Percentiles rank a stretch among this genome's conserved stretches.
These are phyloP conservation scores for Penicillium macrosclerotiorum DNA, from an alignment of 495 filamentous ascomycete species.

Conservation along the genomic window DNA sequence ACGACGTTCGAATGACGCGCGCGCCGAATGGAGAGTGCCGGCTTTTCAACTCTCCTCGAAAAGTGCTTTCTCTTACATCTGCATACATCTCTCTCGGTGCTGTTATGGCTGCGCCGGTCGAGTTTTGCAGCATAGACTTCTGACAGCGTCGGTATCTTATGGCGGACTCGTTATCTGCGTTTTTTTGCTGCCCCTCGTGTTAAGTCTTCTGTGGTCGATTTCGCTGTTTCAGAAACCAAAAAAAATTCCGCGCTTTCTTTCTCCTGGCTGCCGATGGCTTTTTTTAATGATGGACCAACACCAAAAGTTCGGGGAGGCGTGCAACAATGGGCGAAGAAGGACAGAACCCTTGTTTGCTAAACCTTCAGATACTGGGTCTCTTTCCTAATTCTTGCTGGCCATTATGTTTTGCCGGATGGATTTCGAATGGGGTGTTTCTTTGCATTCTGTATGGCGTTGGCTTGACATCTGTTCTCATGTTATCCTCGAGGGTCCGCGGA, in stretches of 20 bases:
- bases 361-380: not conserved
- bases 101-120: slow-evolving; percentile 42
- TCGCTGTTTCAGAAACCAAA: slow-evolving; percentile 14
- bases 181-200: slow-evolving; percentile 31
- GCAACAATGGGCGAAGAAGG: slow-evolving; percentile 22
- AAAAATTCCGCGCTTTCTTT: slow-evolving; percentile 32
- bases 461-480: slow-evolving; percentile 37
- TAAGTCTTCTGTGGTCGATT: slow-evolving; percentile 19
- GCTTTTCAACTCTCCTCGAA: slow-evolving; percentile 36
- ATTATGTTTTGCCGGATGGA: slow-evolving; percentile 6
- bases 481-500: slow-evolving; percentile 41
- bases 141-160: slow-evolving; percentile 53
- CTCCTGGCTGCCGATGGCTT: slow-evolving; percentile 32
- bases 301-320: slow-evolving; percentile 8
- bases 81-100: slow-evolving; percentile 43
- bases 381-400: not conserved
- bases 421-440: slow-evolving; percentile 37
- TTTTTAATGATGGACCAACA: not conserved
- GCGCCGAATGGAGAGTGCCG: slow-evolving; percentile 41
- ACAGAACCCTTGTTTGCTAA: not conserved
- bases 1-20: slow-evolving; percentile 42
- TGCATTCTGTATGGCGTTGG: slow-evolving; percentile 54
- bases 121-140: slow-evolving; percentile 47
- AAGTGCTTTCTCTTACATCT: slow-evolving; percentile 47
- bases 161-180: slow-evolving; percentile 45